A percentile compares a stretch with the other conserved stretches of the same genome.
Evolutionary conservation across 2,329 filamentous ascomycete genomes (phyloP).

Genomic region (Ophiocordyceps polyrhachis-furcata): DNA sequence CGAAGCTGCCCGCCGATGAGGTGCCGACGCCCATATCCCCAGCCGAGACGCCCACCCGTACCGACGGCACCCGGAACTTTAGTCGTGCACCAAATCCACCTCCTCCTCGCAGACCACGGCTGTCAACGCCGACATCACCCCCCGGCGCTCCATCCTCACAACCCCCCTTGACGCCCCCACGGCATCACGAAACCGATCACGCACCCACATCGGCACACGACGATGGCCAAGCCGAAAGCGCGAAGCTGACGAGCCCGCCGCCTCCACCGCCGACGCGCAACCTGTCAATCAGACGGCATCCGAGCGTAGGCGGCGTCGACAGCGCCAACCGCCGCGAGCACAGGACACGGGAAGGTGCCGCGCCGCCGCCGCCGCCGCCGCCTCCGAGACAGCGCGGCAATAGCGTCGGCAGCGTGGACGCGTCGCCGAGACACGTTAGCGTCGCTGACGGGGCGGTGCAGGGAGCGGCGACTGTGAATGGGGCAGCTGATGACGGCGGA

Average conservation of each 20-base stretch:
- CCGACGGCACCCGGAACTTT: conserved; percentile 24
- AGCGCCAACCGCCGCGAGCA: conserved; percentile 13
- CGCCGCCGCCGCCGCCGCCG: conserved; percentile 31
- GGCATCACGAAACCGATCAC: conserved; percentile 6
- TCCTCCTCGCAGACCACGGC: conserved; percentile 31
- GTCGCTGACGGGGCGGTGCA: neutral
- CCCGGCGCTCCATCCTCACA: conserved; percentile 4
- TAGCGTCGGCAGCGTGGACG: conserved; percentile 25
- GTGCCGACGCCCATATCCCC: conserved; percentile 24
- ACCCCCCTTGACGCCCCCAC: conserved; percentile 5
- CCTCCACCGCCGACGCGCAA: conserved; percentile 27
- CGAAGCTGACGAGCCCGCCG: conserved; percentile 12
- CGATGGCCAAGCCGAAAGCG: conserved; percentile 4
- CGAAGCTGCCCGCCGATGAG: conserved; percentile 13
- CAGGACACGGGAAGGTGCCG: conserved; percentile 12
- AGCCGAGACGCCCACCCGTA: conserved; percentile 28
- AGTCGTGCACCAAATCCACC: conserved; percentile 30
- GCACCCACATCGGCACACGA: conserved; percentile 1
- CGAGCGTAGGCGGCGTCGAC: conserved; percentile 23
- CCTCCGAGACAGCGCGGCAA: conserved; percentile 26
- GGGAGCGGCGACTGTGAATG: neutral
- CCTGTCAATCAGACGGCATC: conserved; percentile 23
- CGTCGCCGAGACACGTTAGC: conserved; percentile 11
- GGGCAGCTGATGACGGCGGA: conserved; percentile 5
- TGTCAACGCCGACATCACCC: conserved; percentile 8